These are phyloP conservation scores for Eimeria nieschulzi DNA, from an alignment of 169 alveolate genomes.

Conservation along the genomic window DNA sequence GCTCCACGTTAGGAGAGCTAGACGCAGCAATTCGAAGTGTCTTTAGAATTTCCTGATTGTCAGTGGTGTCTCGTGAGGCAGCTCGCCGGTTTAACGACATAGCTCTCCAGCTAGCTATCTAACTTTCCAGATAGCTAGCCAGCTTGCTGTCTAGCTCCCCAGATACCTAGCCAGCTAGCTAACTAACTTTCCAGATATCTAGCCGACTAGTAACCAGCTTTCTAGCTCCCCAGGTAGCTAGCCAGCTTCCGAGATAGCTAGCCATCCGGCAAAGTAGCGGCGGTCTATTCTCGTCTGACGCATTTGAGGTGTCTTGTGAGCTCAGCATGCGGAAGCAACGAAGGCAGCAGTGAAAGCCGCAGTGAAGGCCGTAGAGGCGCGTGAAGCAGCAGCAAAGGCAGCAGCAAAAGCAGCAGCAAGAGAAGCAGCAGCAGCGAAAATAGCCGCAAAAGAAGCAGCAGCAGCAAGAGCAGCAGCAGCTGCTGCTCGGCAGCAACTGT, in stretches of 20 bases:
- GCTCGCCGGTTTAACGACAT: too few species aligned
- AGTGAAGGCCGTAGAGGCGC: too few species aligned
- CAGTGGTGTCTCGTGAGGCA: too few species aligned
- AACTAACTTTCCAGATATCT: not conserved
- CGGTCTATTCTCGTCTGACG: too few species aligned
- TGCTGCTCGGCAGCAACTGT: not conserved
- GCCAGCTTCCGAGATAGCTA: too few species aligned
- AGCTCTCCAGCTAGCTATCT: too few species aligned
- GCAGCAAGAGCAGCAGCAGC: slow-evolving; percentile 4
- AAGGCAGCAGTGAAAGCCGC: too few species aligned
- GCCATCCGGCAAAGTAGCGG: too few species aligned
- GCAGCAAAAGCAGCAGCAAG: slow-evolving; percentile 68
- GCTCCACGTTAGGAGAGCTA: too few species aligned
- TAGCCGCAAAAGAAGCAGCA: not conserved
- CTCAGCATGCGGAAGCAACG: too few species aligned
- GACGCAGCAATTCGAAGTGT: not conserved
- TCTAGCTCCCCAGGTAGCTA: not conserved
- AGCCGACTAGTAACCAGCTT: not conserved
- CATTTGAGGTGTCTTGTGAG: too few species aligned
- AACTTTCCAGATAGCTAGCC: not conserved
- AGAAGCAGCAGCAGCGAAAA: not conserved
- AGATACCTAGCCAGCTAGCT: not conserved
- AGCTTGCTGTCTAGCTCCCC: not conserved
- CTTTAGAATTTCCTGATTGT: not conserved
- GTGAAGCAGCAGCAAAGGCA: slow-evolving; percentile 36